These are phyloP conservation scores for Solanum hybrid DNA, from an alignment of 305 asterid species.

Conservation along the genomic window DNA sequence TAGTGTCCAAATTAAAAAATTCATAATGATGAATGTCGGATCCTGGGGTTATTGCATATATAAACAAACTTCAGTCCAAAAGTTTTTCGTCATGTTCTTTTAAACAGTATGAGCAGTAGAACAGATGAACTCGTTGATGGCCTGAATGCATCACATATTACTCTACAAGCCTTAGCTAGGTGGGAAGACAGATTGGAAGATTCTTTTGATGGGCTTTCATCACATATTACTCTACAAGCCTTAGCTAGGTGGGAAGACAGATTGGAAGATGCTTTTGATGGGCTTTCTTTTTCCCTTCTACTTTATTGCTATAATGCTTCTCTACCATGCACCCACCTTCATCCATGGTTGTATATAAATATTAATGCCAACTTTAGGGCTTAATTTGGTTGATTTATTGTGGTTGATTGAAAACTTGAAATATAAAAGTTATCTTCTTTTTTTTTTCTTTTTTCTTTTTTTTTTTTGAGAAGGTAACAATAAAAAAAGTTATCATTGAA, in stretches of 20 bases:
- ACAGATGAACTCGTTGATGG: not conserved
- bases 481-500: not conserved
- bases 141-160: not conserved
- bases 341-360: not conserved
- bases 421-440: not conserved
- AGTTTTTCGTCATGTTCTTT: not conserved
- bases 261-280: not conserved
- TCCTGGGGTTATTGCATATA: not conserved
- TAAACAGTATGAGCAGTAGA: not conserved
- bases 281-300: not conserved
- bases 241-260: not conserved
- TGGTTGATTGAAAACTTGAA: not conserved
- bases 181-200: not conserved
- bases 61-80: not conserved
- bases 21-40: not conserved
- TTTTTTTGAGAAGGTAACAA: too few species aligned
- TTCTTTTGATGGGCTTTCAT: not conserved
- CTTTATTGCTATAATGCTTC: not conserved
- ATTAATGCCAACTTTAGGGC: not conserved
- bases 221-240: not conserved
- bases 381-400: not conserved
- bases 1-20: not conserved
- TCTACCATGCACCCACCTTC: not conserved
- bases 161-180: not conserved
- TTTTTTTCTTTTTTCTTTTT: too few species aligned